Evolutionary conservation across 2,329 filamentous ascomycete species (phyloP), one percentile per base, ranked within the genome.

Genomic region (Cryphonectria radicalis): DNA sequence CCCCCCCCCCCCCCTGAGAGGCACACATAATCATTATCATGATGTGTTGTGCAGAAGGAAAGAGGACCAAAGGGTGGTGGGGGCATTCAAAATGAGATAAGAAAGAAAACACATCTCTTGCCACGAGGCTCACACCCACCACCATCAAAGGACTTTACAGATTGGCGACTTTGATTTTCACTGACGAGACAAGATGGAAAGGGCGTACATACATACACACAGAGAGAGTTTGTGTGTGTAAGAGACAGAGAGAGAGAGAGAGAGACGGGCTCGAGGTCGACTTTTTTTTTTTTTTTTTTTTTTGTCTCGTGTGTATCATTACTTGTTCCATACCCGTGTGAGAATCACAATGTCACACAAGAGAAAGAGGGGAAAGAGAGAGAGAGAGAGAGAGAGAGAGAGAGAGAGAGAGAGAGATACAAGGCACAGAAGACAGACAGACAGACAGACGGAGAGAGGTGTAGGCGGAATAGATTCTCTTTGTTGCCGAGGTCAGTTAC

Each of bases 221-320:
- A 40, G 37, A 40, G 37, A 40, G 37, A 40, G 1, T 40, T 5
- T 40, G 37, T 40, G 37, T 7, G 37, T 10, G 37, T 7, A 10
- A 40, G 37, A 40, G 8, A 37, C 35, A 37, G 35, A 7, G 7
- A 37, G 35, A 7, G 35, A 37, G n/a, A 28, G 4, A 28, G n/a
- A 55, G 10, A 55, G 53, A 55, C 53, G 53, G 53, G n/a, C 22
- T 19, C 22, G 37, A 40, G 37, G 37, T 40, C 6, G 22, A 7
- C 55, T 19, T 35, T 28, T 13, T 17, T 35, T 40, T 35, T 35
- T 35, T 35, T 35, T 35, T 19, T 32, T n/a, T 8, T 14, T 32
- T 22, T 53, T n/a, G 25, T 32, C 55, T 19, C 55, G 28, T 59
- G 55, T 59, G 55, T 59, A 59, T 59, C 25, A 59, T 59, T 35